Base-by-base conservation (phyloP, 2,329 filamentous ascomycete species). In the Curvularia verruculosa region DNA sequence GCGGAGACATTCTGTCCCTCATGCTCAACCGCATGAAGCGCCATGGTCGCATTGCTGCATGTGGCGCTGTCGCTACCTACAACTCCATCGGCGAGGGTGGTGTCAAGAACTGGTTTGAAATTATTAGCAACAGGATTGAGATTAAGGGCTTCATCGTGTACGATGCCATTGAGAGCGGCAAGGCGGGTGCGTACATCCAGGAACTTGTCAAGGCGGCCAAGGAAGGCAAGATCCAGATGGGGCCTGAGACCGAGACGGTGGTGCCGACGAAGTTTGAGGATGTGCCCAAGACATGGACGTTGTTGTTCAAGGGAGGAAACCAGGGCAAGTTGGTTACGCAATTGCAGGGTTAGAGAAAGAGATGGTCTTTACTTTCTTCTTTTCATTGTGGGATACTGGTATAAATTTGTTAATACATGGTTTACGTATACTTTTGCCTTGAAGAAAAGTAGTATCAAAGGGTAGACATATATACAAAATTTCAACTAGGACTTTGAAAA, bases 251-350 rank as follows among this genome's bases (percentile, higher is more conserved):
- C 45, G 80, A 83, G 75, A 82, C 80, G 24, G 66, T 83, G 5
- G 77, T 83, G 3, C 72, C 78, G 37, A 76, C 78, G 0, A 71
- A 67, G 53, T 83, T 83, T 63, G 81, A 83, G 63, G 78, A 81
- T 52, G 67, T 83, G 8, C 81, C 81, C 1, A 77, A 77, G 68
- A 81, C 79, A 23, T 83, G 81, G 81, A 66, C 75, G 62, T 74
- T 77, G 73, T 64, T 83, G 61, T 83, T 83, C 56, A 68, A 75
- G 10, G 81, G 81, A 2, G 75, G 67, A 1, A 82, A 82, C 63
- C 78, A 73, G 46, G 81, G 81, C 18, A 83, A 83, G 72, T 68
- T 82, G 51, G 64, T 81, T 41, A 82, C 80, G 18, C 66, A 78
- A 59, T 52, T 75, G 26, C 59, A 59, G 34, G 51, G 18, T 12